Base-by-base conservation (phyloP, 306 rosid genomes). In the Canavalia gladiata region DNA sequence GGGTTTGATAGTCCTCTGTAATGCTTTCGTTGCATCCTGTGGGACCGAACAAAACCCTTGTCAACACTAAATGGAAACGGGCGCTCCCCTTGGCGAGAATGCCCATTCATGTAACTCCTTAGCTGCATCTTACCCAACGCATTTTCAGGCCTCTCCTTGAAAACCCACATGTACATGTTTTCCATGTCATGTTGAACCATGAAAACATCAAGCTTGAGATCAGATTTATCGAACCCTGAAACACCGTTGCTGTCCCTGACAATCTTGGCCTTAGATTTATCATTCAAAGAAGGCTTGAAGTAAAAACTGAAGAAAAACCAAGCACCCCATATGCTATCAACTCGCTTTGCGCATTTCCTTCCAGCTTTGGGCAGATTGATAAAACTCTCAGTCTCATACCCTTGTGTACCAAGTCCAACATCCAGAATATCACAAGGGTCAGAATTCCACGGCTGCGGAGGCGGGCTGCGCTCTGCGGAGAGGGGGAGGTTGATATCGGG, bases 181-280 rank as follows among this genome's bases (percentile, higher is more conserved):
- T 95, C 98, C 98, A 95, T 91, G 89, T 95, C 98, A 58, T 95
- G 98, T 66, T 95, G 98, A 58, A 95, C 98, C 95, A 95, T 88
- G 78, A 95, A 95, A 71, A 92, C 91, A 80, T 95, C 97, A 0
- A 92, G 90, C 89, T 91, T 95, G 58, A 95, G 97, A 87, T 94
- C 98, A 33, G 97, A 84, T 71, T 92, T 94, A 47, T 90, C 94
- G 13, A 91, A 91, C 75, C 98, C 98, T 0, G 94, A 76, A 29
- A 90, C 86, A 13, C 94, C 97, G 10, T 91, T 91, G 84, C 89
- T 82, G 78, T 92, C 97, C 57, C 89, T 82, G 35, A 88, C 71
- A 79, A 91, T 90, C 86, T 91, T 92, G 49, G 97, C 95, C 87
- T 92, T 95, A 0, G 95, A 91, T 75, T 91, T 92, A 58, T 92